These are phyloP conservation scores for Trichosporon sp. DNA, from an alignment of 1,284 basidiomycete species.

Conservation along the genomic window DNA sequence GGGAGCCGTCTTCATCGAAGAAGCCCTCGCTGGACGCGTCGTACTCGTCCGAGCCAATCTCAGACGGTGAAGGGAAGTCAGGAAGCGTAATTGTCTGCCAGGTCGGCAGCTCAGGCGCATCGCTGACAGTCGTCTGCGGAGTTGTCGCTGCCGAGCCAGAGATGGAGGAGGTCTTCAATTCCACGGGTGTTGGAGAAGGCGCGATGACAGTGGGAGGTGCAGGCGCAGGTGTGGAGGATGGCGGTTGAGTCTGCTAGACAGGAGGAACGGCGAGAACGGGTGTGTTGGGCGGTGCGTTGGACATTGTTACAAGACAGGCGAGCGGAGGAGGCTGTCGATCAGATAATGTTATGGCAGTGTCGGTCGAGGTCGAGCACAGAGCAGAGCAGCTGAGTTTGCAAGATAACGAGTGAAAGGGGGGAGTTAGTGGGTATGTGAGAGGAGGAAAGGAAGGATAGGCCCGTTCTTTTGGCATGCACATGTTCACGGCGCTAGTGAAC, in stretches of 20 bases:
- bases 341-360: not conserved
- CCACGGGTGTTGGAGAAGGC: not conserved
- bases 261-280: not conserved
- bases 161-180: too few relatives aligned
- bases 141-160: too few relatives aligned
- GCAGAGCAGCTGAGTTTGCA: not conserved
- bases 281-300: not conserved
- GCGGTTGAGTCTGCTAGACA: not conserved
- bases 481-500: too few relatives aligned
- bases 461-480: too few relatives aligned
- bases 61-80: too few relatives aligned
- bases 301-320: not conserved
- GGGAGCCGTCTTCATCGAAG: not conserved
- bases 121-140: too few relatives aligned
- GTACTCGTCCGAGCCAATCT: not conserved
- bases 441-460: too few relatives aligned
- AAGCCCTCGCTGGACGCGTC: not conserved
- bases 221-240: not conserved
- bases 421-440: too few relatives aligned
- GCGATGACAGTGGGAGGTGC: too few relatives aligned
- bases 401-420: too few relatives aligned
- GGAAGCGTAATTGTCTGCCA: too few relatives aligned
- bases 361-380: not conserved
- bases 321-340: not conserved
- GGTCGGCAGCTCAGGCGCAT: too few relatives aligned